Base-by-base conservation (phyloP, 139 green algal genomes). In the Yamagishiella unicocca region DNA sequence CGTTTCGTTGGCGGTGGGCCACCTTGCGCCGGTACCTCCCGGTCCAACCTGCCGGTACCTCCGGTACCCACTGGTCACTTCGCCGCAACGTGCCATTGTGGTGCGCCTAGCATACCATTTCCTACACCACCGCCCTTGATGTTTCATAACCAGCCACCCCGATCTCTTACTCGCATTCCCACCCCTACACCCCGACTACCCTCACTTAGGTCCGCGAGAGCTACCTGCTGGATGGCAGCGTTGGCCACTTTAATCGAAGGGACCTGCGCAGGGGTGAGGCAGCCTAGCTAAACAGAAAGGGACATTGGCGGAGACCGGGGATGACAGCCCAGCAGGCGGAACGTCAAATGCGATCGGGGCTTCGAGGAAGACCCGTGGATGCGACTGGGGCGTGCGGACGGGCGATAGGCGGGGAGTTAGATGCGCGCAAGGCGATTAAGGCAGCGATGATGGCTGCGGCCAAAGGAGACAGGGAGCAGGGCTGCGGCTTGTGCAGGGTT, bases 241-340 rank as follows among this genome's bases (percentile, higher is more conserved):
- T 66, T 29, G 79, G 19, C 5, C 45, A 75, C n/a, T 85, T 53
- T 62, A 85, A 85, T 31, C 79, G 79, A 9, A 38, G 79, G 14
- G 79, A 85, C 45, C 62, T 85, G 79, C 62, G 79, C 4, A 67
- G n/a, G 43, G 79, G 79, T 85, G 45, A 42, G 76, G 70, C 40
- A 17, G 70, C 1, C 19, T 8, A 29, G 40, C 27, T 24, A 14
- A 19, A 27, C 31, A 10, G 10, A 29, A 73, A 45, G 14, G 1
- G 4, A 72, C 17, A 58, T 58, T 12, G 50, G 50, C 17, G 12
- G 50, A 58, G 50, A 12, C 50, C 12, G 50, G 50, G 50, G 50
- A 58, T 58, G n/a, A n/a, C n/a, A n/a, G n/a, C n/a, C n/a, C n/a
- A n/a, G n/a, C n/a, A n/a, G n/a, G n/a, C n/a, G n/a, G n/a, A n/a